Conservation (phyloP, 768 basidiomycete species). For the Phallus indusiatus region DNA sequence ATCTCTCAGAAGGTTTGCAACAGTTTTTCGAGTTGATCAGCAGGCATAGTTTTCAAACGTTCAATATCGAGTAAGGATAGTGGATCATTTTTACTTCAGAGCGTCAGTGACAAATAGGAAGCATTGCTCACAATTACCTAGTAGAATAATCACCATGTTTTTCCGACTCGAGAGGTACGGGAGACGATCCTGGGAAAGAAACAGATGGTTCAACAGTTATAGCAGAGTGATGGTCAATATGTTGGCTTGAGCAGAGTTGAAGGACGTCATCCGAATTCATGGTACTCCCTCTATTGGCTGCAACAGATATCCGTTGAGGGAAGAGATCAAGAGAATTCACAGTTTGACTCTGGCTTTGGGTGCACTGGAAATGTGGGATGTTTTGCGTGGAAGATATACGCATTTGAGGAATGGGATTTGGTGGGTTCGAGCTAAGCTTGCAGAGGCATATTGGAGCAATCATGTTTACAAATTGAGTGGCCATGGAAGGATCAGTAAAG, state of each 20-base stretch:
- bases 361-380: neutral
- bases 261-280: neutral
- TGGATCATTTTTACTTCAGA: neutral
- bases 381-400: neutral
- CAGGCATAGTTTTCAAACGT: neutral
- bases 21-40: neutral
- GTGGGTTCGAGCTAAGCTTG: neutral
- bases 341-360: neutral
- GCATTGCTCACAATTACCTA: neutral
- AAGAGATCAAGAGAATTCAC: neutral
- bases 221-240: neutral
- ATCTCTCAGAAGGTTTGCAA: conserved; percentile 3
- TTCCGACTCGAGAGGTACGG: neutral
- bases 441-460: conserved; percentile 4
- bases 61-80: neutral
- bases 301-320: neutral
- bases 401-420: neutral
- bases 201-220: neutral
- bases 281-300: neutral
- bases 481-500: neutral
- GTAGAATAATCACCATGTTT: neutral
- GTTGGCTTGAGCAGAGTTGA: neutral
- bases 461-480: neutral
- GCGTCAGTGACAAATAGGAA: neutral
- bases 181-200: neutral